Percentiles rank a stretch among this genome's conserved stretches.
Evolutionary conservation across 78 protist genomes (phyloP).

Genomic region (Polysphondylium violaceum): DNA sequence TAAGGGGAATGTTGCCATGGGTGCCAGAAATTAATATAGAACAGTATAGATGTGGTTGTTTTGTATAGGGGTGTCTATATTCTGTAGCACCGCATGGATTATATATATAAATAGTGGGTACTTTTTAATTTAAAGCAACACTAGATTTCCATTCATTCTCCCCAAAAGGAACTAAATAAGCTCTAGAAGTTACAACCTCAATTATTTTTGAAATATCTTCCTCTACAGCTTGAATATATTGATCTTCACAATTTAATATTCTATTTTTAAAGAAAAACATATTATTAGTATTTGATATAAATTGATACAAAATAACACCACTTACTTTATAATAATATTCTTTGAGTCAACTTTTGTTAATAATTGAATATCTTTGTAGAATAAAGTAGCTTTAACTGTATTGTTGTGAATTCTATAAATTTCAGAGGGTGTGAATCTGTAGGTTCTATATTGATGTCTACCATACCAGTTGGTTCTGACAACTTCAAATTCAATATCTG

Average conservation of each 20-base stretch:
- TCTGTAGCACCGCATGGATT: too few species aligned
- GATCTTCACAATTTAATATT: constrained; percentile 53
- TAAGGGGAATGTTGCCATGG: too few species aligned
- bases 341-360: constrained; percentile 5
- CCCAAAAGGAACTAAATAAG: constrained; percentile 53
- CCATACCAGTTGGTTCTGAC: constrained; percentile 69
- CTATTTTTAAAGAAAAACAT: background rate
- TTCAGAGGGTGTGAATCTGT: constrained; percentile 43
- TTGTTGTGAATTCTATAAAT: constrained; percentile 17
- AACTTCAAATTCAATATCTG: constrained; percentile 36
- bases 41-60: too few species aligned
- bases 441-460: constrained; percentile 32
- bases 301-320: background rate
- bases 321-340: constrained; percentile 64
- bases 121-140: constrained; percentile 15
- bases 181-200: constrained; percentile 63
- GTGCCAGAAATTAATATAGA: too few species aligned
- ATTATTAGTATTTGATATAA: background rate
- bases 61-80: too few species aligned
- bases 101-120: too few species aligned
- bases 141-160: constrained; percentile 40
- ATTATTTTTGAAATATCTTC: constrained; percentile 40
- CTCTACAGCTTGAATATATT: constrained; percentile 67
- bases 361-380: constrained; percentile 51
- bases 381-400: constrained; percentile 24